Evolutionary conservation across 73 alveolate genomes (phyloP).

Genomic region (Paramecium caudatum): DNA sequence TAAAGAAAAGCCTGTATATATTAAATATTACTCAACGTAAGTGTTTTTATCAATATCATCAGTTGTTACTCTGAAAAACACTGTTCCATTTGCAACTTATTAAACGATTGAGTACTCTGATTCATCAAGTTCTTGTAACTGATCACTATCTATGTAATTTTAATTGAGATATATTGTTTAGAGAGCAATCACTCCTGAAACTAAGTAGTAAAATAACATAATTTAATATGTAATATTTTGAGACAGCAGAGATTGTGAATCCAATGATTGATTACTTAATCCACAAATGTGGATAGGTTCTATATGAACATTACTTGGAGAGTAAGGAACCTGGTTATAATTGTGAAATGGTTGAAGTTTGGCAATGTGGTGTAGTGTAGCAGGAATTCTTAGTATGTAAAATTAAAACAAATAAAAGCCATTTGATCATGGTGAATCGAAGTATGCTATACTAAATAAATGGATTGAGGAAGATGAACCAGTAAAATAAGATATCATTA

Average conservation of each 20-base stretch:
- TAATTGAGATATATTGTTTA: not conserved
- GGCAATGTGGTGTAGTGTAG: conserved; percentile 60
- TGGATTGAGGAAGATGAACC: conserved; percentile 69
- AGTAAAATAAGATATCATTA: not conserved
- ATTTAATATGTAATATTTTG: conserved; percentile 51
- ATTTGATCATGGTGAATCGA: conserved; percentile 48
- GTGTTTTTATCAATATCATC: not conserved
- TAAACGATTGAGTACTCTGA: not conserved
- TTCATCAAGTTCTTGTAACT: not conserved
- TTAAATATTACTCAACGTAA: not conserved
- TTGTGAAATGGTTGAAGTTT: not conserved
- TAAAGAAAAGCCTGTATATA: not conserved
- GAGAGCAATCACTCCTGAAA: no score
- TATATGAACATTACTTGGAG: conserved; percentile 37
- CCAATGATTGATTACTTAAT: conserved; percentile 23
- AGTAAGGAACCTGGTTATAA: conserved; percentile 44
- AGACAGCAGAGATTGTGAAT: conserved; percentile 56
- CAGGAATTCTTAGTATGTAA: conserved; percentile 63
- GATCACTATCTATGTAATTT: not conserved
- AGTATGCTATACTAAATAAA: conserved; percentile 58
- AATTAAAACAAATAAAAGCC: conserved; percentile 16
- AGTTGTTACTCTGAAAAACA: not conserved
- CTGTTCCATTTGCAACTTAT: conserved; percentile 1
- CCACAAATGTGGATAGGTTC: not conserved
- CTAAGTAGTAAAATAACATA: no score